Base-by-base conservation (phyloP, 1,284 basidiomycete species). In the Sporisorium reilianum region DNA sequence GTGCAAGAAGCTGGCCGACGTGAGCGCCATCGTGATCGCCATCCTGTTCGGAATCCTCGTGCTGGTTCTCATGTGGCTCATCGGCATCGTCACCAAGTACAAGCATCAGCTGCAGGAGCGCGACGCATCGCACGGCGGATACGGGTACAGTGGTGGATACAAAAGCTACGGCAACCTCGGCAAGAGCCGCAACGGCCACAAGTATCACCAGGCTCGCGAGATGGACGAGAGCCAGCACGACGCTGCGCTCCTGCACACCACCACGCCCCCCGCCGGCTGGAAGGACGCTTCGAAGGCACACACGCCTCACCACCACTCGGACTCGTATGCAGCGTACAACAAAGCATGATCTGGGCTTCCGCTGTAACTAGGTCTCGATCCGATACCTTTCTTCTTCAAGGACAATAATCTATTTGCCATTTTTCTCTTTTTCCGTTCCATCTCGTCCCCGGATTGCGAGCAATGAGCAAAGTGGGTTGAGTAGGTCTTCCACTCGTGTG, bases 1-100 rank as follows among this genome's bases (percentile, higher is more conserved):
- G 5, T 65, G 64, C 40, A 40, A 26, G 16, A 62, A 62, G 34
- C 26, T 59, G 22, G 60, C 66, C 9, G 30, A 63, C 18, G 46
- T 45, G 1, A 54, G 36, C n/a, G 66, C 66, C 5, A 46, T 63
- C 22, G 55, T 52, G 12, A 38, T 62, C 9, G 46, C 59, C 3
- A 23, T 69, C 1, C 51, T 69, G 3, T 69, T 68, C 22, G 66
- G 59, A 7, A 46, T 69, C 12, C 46, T 59, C 18, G 66, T 68
- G 7, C 50, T 69, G 6, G 40, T 69, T 10, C 51, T 63, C n/a
- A 49, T 56, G 44, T 69, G 60, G 60, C 32, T 63, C 8, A 53
- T 59, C 45, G 55, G 60, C n/a, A 69, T 69, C 28, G 66, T 69
- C 25, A 56, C 51, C 26, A 56, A 63, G 55, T 69, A 69, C 60